Evolutionary conservation across 2,329 filamentous ascomycete genomes (phyloP).

Genomic region (Fusarium verticillioides): DNA sequence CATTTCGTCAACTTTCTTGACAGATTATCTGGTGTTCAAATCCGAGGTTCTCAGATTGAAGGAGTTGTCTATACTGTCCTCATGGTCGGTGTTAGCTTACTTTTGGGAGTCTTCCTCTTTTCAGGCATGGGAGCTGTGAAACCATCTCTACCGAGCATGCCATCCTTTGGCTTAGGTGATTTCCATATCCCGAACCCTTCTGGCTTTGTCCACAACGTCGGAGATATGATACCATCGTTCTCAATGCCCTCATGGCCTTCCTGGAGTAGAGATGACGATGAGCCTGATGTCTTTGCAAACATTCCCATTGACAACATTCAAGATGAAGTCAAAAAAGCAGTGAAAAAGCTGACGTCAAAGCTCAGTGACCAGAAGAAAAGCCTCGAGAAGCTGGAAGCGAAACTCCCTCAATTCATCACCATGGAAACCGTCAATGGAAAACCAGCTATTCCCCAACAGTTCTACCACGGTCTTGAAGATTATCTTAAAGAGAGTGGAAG

Average conservation of each 20-base stretch:
- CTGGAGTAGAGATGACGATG: conserved; percentile 28
- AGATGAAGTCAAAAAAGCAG: conserved; percentile 46
- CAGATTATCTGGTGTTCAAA: conserved; percentile 9
- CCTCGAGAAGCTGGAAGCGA: conserved; percentile 56
- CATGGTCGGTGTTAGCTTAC: background rate
- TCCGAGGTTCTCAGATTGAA: background rate
- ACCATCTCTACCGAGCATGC: conserved; percentile 6
- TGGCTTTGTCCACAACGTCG: conserved; percentile 33
- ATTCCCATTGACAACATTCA: conserved; percentile 15
- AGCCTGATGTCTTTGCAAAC: conserved; percentile 24
- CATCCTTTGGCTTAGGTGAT: background rate
- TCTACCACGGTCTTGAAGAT: conserved; percentile 72
- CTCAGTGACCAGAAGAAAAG: conserved; percentile 51
- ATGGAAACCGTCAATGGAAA: conserved; percentile 65
- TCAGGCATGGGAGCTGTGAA: background rate
- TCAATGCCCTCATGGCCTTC: conserved; percentile 46
- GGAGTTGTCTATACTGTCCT: background rate
- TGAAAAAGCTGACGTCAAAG: conserved; percentile 46
- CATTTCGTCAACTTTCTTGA: conserved; percentile 30
- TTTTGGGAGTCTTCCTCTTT: background rate
- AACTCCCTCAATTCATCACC: conserved; percentile 68
- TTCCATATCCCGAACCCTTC: conserved; percentile 26
- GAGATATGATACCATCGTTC: conserved; percentile 42
- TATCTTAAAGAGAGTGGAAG: conserved; percentile 61
- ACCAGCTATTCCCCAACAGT: conserved; percentile 66